Conservation (phyloP, 169 alveolate species). For the Plasmodium gonderi region DNA sequence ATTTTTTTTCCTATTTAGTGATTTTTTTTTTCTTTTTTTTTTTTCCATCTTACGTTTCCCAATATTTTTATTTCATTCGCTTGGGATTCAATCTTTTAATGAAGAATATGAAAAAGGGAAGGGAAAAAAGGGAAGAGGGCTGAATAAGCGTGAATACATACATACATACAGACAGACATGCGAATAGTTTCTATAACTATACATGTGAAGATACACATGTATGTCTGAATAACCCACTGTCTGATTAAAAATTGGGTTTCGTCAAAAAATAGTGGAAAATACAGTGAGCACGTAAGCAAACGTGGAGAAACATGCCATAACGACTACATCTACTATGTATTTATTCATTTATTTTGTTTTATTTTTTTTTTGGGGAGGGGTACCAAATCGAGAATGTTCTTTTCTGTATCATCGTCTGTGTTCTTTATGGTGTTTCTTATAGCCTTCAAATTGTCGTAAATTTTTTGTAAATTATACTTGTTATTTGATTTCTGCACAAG, state of each 20-base stretch:
- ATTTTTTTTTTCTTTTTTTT: neutral
- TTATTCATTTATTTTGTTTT: neutral
- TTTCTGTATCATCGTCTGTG: constrained; percentile 59
- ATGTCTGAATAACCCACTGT: too few species aligned
- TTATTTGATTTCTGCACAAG: constrained; percentile 25
- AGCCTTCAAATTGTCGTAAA: constrained; percentile 38
- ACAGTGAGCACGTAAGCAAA: too few species aligned
- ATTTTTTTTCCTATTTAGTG: neutral
- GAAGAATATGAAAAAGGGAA: neutral
- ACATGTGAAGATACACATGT: too few species aligned
- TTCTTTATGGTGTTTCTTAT: constrained; percentile 46
- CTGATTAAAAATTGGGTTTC: too few species aligned
- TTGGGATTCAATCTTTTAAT: constrained; percentile 57
- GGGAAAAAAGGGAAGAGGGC: neutral
- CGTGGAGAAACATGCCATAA: too few species aligned
- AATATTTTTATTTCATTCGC: constrained; percentile 65
- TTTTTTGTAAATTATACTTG: constrained; percentile 15
- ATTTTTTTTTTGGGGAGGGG: too few species aligned
- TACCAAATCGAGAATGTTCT: constrained; percentile 41
- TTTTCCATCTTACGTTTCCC: constrained; percentile 26
- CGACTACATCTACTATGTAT: too few species aligned
- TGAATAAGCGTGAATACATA: neutral
- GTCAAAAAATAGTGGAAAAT: too few species aligned
- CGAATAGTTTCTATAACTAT: too few species aligned
- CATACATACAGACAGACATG: too few species aligned